Conservation (phyloP, 495 filamentous ascomycete genomes). For the Elasticomyces elasticus region DNA sequence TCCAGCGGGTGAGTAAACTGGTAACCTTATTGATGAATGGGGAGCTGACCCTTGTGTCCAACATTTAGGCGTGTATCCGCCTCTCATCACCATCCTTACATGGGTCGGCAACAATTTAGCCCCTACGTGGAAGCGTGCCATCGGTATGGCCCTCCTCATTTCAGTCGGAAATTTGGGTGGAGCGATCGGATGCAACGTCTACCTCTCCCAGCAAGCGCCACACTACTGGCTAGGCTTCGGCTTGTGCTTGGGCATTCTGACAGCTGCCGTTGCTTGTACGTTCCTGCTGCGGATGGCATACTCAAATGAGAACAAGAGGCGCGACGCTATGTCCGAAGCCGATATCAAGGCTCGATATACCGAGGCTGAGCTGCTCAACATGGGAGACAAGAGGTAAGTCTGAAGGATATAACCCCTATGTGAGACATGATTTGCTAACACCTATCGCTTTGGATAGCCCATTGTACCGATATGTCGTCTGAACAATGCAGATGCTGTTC, state of each 20-base stretch:
- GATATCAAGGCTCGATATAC: neutral
- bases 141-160: constrained; percentile 67
- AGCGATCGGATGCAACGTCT: constrained; percentile 5
- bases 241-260: constrained; percentile 57
- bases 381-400: neutral
- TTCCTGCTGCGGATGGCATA: constrained; percentile 46
- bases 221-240: constrained; percentile 49
- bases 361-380: neutral
- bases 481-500: too few species aligned
- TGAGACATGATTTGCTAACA: too few species aligned
- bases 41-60: too few species aligned
- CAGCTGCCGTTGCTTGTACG: constrained; percentile 47
- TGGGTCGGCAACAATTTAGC: constrained; percentile 66
- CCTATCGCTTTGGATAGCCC: too few species aligned
- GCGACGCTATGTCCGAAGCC: neutral
- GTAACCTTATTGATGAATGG: too few species aligned
- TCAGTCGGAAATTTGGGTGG: constrained; percentile 35
- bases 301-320: constrained; percentile 43
- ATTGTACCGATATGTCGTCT: neutral
- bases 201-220: constrained; percentile 2
- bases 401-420: too few species aligned
- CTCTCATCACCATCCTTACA: constrained; percentile 40
- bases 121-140: constrained; percentile 58
- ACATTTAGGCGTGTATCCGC: neutral
- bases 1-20: too few species aligned